Conservation (phyloP, 164 flowering plant genomes). For the Stephania cephalantha region DNA sequence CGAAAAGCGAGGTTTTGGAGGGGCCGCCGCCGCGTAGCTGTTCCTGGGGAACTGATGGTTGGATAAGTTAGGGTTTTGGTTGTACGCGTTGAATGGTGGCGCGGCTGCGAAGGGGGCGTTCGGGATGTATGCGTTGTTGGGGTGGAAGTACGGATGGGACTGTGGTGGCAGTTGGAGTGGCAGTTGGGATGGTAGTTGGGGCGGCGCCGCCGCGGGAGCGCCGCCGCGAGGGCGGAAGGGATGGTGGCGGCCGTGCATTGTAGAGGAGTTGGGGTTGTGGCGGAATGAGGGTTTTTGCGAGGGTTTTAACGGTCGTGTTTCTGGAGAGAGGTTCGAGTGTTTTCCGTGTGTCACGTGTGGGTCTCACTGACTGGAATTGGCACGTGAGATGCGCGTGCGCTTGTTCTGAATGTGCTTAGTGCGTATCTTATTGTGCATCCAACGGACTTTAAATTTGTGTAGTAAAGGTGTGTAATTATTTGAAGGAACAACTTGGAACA, state of each 20-base stretch:
- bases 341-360: too few species aligned
- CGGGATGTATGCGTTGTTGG: conserved; percentile 5
- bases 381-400: too few species aligned
- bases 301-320: neutral
- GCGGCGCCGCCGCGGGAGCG: conserved; percentile 9
- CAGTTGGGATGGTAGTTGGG: conserved; percentile 14
- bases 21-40: neutral
- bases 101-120: conserved; percentile 3
- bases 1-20: conserved; percentile 9
- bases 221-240: conserved; percentile 16
- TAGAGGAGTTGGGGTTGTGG: neutral
- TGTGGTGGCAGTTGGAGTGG: conserved; percentile 12
- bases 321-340: neutral
- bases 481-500: too few species aligned
- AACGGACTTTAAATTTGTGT: too few species aligned
- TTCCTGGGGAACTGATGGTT: conserved; percentile 4
- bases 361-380: too few species aligned
- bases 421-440: too few species aligned
- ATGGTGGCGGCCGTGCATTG: conserved; percentile 23
- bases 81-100: neutral
- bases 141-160: conserved; percentile 2
- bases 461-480: too few species aligned
- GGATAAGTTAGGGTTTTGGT: conserved; percentile 18
- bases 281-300: neutral
- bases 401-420: too few species aligned